A percentile compares a stretch with the other conserved stretches of the same genome.
These are phyloP conservation scores for Rosa rugosa DNA, from an alignment of 306 rosid genomes.

Conservation along the genomic window DNA sequence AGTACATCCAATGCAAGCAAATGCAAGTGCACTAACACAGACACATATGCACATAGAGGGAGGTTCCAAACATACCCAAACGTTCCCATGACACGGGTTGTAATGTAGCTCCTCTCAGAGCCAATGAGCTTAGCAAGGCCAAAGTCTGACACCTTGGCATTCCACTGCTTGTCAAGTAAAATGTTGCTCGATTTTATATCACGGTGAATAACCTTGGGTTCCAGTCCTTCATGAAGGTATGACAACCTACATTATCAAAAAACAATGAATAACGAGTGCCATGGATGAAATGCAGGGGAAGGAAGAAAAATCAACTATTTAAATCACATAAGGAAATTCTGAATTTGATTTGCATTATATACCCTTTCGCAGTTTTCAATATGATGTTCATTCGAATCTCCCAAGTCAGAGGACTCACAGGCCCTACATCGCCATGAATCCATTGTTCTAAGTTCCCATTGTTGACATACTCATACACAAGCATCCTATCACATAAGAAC, in stretches of 20 bases:
- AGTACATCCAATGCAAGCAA: neutral
- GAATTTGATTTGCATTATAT: conserved; percentile 14
- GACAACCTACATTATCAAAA: conserved; percentile 49
- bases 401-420: conserved; percentile 83
- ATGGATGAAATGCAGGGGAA: conserved; percentile 6
- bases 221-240: conserved; percentile 88
- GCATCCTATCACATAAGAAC: conserved; percentile 54
- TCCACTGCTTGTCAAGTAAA: conserved; percentile 84
- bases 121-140: conserved; percentile 92
- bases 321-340: neutral
- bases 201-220: conserved; percentile 93
- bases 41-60: neutral
- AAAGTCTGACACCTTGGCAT: conserved; percentile 88
- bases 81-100: conserved; percentile 96
- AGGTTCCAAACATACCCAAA: conserved; percentile 59
- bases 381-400: conserved; percentile 78
- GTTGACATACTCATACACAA: conserved; percentile 83
- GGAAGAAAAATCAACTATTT: neutral
- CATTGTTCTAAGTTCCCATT: conserved; percentile 90
- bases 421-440: conserved; percentile 89
- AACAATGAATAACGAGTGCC: neutral
- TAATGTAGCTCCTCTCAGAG: conserved; percentile 70
- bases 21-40: neutral
- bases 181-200: conserved; percentile 90
- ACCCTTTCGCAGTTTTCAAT: conserved; percentile 86